Percentiles rank a stretch among this genome's conserved stretches.
phyloP scores from a whole-genome alignment of 495 filamentous ascomycete species.

The Lasiosphaeriaceae sp. region DNA sequence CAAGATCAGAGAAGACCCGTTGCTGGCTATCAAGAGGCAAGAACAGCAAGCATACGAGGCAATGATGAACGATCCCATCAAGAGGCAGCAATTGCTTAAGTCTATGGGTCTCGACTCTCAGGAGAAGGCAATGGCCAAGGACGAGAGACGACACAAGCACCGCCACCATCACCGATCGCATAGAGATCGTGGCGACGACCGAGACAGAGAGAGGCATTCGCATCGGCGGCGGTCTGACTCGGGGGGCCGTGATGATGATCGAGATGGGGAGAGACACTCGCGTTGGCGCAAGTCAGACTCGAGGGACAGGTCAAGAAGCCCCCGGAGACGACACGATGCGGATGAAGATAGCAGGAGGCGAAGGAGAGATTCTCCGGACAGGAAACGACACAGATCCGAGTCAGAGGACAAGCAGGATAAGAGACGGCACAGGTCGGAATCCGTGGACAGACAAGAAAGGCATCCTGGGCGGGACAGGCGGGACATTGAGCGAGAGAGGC shows the following conservation, averaged over 20 bases:
- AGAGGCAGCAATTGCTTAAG: constrained; percentile 63
- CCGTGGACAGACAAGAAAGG: constrained; percentile 27
- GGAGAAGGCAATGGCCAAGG: constrained; percentile 35
- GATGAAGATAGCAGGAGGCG: constrained; percentile 28
- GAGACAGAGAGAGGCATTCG: constrained; percentile 28
- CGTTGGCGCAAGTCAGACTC: constrained; percentile 37
- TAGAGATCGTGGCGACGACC: constrained; percentile 26
- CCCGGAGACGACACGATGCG: constrained; percentile 24
- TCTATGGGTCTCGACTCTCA: constrained; percentile 51
- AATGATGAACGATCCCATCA: constrained; percentile 78
- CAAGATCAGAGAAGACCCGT: constrained; percentile 85
- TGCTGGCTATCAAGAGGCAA: constrained; percentile 86
- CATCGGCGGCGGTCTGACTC: constrained; percentile 37
- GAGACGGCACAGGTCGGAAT: constrained; percentile 18
- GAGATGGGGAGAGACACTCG: constrained; percentile 28
- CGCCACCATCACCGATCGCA: constrained; percentile 48
- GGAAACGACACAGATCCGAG: constrained; percentile 19
- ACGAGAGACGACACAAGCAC: constrained; percentile 49
- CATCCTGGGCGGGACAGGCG: constrained; percentile 7
- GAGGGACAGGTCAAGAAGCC: constrained; percentile 34
- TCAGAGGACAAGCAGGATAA: constrained; percentile 29
- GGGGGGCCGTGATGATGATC: constrained; percentile 28
- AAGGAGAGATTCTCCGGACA: constrained; percentile 30
- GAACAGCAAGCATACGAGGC: constrained; percentile 89
- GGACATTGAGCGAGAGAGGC: not conserved